Evolutionary conservation across 176 grass and related monocot species (phyloP), one percentile per base, ranked within the genome.

Genomic region (Metroxylon sagu): DNA sequence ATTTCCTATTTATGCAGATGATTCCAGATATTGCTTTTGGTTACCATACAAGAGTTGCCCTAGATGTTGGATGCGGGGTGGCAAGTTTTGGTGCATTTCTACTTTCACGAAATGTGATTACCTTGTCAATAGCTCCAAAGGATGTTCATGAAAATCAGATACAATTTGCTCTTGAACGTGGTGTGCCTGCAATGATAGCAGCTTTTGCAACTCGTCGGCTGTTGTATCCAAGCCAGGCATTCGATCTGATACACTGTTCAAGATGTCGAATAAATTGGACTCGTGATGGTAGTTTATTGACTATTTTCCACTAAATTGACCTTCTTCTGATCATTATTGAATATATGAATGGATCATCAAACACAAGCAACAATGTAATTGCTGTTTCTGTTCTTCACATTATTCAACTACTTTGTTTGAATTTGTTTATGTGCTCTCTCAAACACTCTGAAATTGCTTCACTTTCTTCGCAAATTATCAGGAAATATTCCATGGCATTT

Each of bases 91-190:
- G 92, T 53, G 92, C 92, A 53, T 97, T 90, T 53, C 73, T 97
- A 74, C 83, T 97, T 63, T 90, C 92, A 50, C 74, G 78, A 65
- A 77, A 88, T 21, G 92, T 91, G 50, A 61, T 97, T 60, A 91
- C 92, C 77, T 74, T 97, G 76, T 97, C 92, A 0, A 78, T 91
- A 79, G 92, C 92, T 70, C 92, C 92, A 59, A 97, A 91, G 72
- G 84, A 97, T 83, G 83, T 97, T 27, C 92, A 97, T 19, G 92
- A 97, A 68, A 97, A 97, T 83, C 92, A 97, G 81, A 97, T 97
- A 70, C 87, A 97, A 72, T 91, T 97, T 82, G 92, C 83, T 62
- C 87, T 97, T 77, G 92, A 97, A 63, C 84, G 92, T 59, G 92
- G 87, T 63, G 87, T 91, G 26, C 92, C 92, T 66, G 87, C 92